Conservation (phyloP, 208 protist genomes). For the Wallacemonas collosoma region DNA sequence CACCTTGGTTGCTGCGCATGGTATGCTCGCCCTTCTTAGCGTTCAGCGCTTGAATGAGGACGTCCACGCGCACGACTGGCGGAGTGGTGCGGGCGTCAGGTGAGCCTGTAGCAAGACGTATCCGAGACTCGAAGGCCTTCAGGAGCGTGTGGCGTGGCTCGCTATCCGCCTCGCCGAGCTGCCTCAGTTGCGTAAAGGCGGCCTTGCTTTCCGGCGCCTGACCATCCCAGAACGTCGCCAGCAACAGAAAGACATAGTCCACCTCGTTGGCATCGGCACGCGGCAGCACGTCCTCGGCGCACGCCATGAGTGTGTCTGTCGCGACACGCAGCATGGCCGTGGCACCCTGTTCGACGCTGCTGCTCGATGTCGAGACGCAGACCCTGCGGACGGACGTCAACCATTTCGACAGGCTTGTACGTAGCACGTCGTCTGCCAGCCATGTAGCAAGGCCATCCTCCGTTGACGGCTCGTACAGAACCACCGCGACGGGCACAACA, state of each 20-base stretch:
- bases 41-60: conserved; percentile 82
- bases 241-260: conserved; percentile 39
- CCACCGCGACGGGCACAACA: conserved; percentile 25
- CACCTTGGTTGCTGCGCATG: conserved; percentile 56
- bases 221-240: conserved; percentile 80
- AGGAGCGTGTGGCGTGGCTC: neutral
- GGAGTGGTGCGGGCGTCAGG: no score
- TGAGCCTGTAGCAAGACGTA: neutral
- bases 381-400: conserved; percentile 19
- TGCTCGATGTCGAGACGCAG: neutral
- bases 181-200: conserved; percentile 56
- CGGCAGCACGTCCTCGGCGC: neutral
- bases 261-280: neutral
- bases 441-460: conserved; percentile 35
- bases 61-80: conserved; percentile 27
- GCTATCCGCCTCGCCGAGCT: conserved; percentile 37
- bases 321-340: conserved; percentile 4
- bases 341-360: neutral
- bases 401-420: neutral
- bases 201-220: conserved; percentile 54
- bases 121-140: neutral
- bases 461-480: conserved; percentile 40
- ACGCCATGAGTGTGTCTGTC: neutral
- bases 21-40: conserved; percentile 71
- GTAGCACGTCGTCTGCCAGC: conserved; percentile 25